These are phyloP conservation scores for Fusarium redolens DNA, from an alignment of 2,329 filamentous ascomycete genomes.

Conservation along the genomic window DNA sequence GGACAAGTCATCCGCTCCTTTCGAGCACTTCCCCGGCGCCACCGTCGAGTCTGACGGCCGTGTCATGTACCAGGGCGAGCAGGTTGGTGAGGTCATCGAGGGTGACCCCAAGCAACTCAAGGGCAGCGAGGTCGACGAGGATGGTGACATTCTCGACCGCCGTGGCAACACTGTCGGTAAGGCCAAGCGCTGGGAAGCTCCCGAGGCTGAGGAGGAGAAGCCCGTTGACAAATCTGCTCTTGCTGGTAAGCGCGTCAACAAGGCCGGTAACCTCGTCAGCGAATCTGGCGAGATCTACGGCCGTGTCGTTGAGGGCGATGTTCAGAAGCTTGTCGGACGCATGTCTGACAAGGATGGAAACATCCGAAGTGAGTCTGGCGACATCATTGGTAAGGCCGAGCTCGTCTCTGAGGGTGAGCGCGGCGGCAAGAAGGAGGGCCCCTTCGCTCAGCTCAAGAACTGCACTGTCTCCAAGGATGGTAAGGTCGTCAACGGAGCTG, in stretches of 20 bases:
- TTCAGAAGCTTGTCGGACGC: constrained; percentile 71
- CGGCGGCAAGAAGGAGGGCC: constrained; percentile 71
- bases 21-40: constrained; percentile 68
- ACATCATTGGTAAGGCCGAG: constrained; percentile 75
- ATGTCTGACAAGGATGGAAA: constrained; percentile 79
- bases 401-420: constrained; percentile 75
- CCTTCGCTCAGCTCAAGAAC: constrained; percentile 74
- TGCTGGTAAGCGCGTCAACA: constrained; percentile 78
- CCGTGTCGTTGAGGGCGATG: constrained; percentile 74
- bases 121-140: constrained; percentile 74
- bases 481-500: constrained; percentile 72
- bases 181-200: constrained; percentile 74
- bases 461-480: constrained; percentile 76
- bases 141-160: constrained; percentile 76
- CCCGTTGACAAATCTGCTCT: constrained; percentile 70
- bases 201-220: constrained; percentile 60
- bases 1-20: constrained; percentile 62
- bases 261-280: constrained; percentile 72
- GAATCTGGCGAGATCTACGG: constrained; percentile 67
- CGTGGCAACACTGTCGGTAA: constrained; percentile 74
- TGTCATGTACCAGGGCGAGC: constrained; percentile 61
- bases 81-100: constrained; percentile 71
- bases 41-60: constrained; percentile 64
- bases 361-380: constrained; percentile 78
- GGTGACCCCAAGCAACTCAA: constrained; percentile 73